These are phyloP conservation scores for Inonotus obliquus DNA, from an alignment of 1,284 basidiomycete species.

Conservation along the genomic window DNA sequence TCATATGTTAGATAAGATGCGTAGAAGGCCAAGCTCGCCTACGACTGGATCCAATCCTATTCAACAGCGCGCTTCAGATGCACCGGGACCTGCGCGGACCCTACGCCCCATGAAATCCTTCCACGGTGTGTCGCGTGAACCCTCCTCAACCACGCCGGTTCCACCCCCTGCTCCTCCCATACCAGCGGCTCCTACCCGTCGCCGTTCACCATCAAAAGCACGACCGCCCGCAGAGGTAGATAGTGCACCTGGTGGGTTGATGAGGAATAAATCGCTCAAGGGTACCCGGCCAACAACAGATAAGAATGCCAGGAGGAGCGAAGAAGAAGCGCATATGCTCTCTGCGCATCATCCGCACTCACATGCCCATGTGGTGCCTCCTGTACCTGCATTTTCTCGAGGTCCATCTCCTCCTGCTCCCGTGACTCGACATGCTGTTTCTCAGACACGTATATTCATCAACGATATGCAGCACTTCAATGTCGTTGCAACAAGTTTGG, in stretches of 20 bases:
- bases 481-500: slow-evolving; percentile 57
- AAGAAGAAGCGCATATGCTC: background rate
- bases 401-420: slow-evolving; percentile 21
- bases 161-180: slow-evolving; percentile 26
- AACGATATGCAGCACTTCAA: slow-evolving; percentile 70
- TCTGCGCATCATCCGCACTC: background rate
- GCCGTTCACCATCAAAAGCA: slow-evolving; percentile 13
- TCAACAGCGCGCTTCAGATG: background rate
- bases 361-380: slow-evolving; percentile 6
- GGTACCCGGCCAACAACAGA: slow-evolving; percentile 9
- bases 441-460: slow-evolving; percentile 68
- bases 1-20: background rate
- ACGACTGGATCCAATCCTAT: background rate
- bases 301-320: slow-evolving; percentile 4
- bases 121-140: slow-evolving; percentile 32
- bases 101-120: slow-evolving; percentile 56
- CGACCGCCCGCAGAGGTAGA: slow-evolving; percentile 1
- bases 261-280: slow-evolving; percentile 8
- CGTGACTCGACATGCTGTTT: slow-evolving; percentile 23
- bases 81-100: slow-evolving; percentile 13
- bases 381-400: background rate
- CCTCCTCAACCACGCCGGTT: background rate
- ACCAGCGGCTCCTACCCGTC: slow-evolving; percentile 28
- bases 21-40: background rate
- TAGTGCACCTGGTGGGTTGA: background rate